Conservation (phyloP, 1,284 basidiomycete species). For the Ustilago trichophora region DNA sequence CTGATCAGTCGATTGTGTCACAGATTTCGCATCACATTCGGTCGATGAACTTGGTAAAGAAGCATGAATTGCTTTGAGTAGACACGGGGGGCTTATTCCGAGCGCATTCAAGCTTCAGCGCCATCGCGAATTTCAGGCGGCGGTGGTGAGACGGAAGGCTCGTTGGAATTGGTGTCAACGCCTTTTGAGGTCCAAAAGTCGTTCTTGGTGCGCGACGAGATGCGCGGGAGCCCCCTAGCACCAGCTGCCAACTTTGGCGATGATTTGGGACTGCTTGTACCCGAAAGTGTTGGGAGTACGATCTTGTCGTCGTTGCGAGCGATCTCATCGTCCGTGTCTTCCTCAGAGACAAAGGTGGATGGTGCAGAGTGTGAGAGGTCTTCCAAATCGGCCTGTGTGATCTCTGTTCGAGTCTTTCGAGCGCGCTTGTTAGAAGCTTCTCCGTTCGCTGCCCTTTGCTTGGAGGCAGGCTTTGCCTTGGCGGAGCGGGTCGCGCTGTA, state of each 20-base stretch:
- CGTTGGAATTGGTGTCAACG: conserved; percentile 11
- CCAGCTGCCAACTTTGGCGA: conserved; percentile 15
- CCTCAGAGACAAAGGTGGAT: conserved; percentile 42
- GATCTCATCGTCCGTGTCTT: conserved; percentile 28
- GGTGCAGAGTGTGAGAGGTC: conserved; percentile 43
- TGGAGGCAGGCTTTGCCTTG: conserved; percentile 9
- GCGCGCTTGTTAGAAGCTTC: conserved; percentile 15
- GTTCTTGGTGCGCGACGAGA: conserved; percentile 43
- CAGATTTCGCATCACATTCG: no score
- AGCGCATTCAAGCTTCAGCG: not conserved
- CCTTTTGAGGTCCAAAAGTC: conserved; percentile 45
- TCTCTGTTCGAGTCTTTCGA: conserved; percentile 9
- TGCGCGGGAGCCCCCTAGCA: conserved; percentile 14
- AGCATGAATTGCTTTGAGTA: no score
- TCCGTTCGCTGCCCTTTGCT: not conserved
- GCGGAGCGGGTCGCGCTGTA: conserved; percentile 30
- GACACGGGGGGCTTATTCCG: no score
- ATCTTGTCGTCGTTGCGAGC: conserved; percentile 20
- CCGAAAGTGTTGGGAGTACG: conserved; percentile 30
- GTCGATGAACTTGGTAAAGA: no score
- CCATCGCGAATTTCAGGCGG: conserved; percentile 5
- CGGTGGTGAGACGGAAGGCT: conserved; percentile 28
- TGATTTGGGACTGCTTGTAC: conserved; percentile 11
- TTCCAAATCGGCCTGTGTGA: conserved; percentile 38
- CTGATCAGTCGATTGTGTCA: no score